These are phyloP conservation scores for Talaromyces wortmannii DNA, from an alignment of 495 filamentous ascomycete species.

Conservation along the genomic window DNA sequence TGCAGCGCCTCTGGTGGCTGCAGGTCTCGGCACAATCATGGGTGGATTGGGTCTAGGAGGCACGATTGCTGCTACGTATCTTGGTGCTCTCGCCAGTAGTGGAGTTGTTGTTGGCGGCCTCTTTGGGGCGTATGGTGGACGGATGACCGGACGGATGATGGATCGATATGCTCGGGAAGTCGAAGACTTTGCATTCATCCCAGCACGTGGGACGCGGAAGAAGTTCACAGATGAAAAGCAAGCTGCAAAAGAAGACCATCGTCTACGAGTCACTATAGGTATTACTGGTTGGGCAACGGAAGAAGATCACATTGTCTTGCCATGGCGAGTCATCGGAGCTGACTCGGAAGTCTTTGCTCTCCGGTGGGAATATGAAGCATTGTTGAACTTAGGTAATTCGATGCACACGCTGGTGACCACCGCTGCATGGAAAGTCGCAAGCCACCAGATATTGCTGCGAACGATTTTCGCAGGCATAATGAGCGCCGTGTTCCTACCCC, in stretches of 20 bases:
- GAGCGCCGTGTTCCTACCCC: conserved; percentile 67
- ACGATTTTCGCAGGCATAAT: conserved; percentile 71
- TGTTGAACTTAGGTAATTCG: conserved; percentile 70
- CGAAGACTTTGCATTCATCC: conserved; percentile 82
- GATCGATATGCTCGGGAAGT: conserved; percentile 82
- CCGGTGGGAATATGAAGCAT: conserved; percentile 72
- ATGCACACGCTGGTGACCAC: conserved; percentile 69
- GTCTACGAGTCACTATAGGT: conserved; percentile 75
- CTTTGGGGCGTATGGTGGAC: conserved; percentile 84
- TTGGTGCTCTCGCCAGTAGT: conserved; percentile 73
- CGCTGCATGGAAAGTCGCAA: conserved; percentile 70
- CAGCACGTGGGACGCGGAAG: conserved; percentile 46
- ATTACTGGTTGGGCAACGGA: conserved; percentile 77
- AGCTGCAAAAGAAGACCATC: conserved; percentile 45
- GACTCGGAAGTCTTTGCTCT: conserved; percentile 76
- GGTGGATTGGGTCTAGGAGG: conserved; percentile 74
- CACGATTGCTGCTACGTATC: conserved; percentile 68
- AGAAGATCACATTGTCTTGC: conserved; percentile 59
- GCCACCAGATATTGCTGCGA: conserved; percentile 66
- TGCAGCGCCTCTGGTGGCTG: conserved; percentile 74
- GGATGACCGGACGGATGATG: conserved; percentile 81
- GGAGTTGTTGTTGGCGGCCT: conserved; percentile 71
- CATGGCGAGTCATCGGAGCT: conserved; percentile 68
- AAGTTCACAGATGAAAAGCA: conserved; percentile 36
- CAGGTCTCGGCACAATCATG: conserved; percentile 75